Conservation (phyloP, 306 rosid genomes). For the Urtica urens region DNA sequence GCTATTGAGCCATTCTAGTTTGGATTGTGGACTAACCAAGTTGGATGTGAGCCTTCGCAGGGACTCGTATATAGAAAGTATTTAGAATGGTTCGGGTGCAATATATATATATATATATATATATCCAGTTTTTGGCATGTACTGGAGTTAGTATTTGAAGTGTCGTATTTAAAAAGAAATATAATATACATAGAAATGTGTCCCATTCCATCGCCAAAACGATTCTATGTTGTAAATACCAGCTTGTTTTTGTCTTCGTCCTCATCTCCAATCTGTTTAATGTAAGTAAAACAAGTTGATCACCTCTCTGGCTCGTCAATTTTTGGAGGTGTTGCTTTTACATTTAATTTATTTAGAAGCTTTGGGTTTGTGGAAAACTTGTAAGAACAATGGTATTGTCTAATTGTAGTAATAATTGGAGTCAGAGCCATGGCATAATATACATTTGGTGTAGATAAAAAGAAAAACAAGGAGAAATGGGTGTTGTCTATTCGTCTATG, state of each 20-base stretch:
- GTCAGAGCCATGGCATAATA: no score
- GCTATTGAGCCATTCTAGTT: constrained; percentile 25
- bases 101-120: background rate
- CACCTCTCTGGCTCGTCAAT: constrained; percentile 12
- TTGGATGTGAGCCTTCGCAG: constrained; percentile 20
- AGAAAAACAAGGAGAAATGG: no score
- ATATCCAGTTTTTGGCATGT: constrained; percentile 38
- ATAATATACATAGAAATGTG: constrained; percentile 18
- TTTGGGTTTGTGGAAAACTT: no score
- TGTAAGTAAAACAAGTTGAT: constrained; percentile 31
- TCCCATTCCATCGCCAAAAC: constrained; percentile 26
- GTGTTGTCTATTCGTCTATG: no score
- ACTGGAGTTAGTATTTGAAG: constrained; percentile 30
- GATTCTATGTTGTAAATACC: background rate
- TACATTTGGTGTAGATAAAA: no score
- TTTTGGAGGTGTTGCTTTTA: no score
- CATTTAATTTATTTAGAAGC: no score
- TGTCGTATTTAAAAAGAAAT: constrained; percentile 16
- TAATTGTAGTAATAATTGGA: no score
- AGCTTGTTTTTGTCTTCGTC: constrained; percentile 29
- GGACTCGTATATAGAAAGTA: constrained; percentile 16
- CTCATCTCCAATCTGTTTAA: constrained; percentile 17
- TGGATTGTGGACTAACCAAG: constrained; percentile 24
- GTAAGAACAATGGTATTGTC: no score
- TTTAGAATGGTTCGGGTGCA: constrained; percentile 29